A percentile compares a stretch with the other conserved stretches of the same genome.
Conservation (phyloP, 2,329 filamentous ascomycete genomes). For the Periconia digitata region DNA sequence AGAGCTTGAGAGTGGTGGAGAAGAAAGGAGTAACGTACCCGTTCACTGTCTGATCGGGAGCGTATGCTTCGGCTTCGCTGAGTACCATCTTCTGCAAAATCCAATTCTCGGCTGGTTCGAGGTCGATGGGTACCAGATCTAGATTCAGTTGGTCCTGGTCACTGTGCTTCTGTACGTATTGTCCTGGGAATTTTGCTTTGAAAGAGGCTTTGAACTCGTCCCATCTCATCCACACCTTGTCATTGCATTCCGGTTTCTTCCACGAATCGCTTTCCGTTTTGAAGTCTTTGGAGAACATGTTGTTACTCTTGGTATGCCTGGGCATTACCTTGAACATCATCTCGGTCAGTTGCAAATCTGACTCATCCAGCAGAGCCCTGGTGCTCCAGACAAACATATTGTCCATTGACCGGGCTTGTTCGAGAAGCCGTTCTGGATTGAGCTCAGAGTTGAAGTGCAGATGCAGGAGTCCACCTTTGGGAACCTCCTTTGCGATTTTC, state of each 20-base stretch:
- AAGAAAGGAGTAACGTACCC: conserved; percentile 53
- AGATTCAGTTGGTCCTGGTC: conserved; percentile 11
- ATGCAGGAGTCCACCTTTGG: conserved; percentile 73
- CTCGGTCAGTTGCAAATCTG: conserved; percentile 58
- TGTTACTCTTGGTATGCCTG: conserved; percentile 25
- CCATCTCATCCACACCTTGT: conserved; percentile 49
- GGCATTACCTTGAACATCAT: conserved; percentile 61
- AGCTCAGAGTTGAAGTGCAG: conserved; percentile 79
- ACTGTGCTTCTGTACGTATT: neutral
- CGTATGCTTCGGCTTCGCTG: conserved; percentile 61
- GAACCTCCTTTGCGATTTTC: conserved; percentile 58
- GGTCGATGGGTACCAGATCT: conserved; percentile 1
- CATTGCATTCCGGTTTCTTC: conserved; percentile 10
- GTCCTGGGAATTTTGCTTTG: conserved; percentile 27
- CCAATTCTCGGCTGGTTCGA: conserved; percentile 52
- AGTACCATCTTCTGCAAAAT: conserved; percentile 65
- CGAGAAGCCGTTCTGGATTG: conserved; percentile 61
- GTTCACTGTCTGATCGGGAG: conserved; percentile 48
- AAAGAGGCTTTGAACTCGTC: conserved; percentile 47
- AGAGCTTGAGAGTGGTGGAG: neutral
- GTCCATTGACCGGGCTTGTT: conserved; percentile 53
- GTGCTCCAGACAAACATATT: conserved; percentile 70
- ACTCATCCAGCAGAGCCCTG: conserved; percentile 47
- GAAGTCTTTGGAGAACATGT: conserved; percentile 57
- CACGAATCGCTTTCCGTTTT: conserved; percentile 32